Percentiles rank a stretch among this genome's conserved stretches.
phyloP scores from a whole-genome alignment of 1,284 basidiomycete genomes.

The Malassezia restricta region DNA sequence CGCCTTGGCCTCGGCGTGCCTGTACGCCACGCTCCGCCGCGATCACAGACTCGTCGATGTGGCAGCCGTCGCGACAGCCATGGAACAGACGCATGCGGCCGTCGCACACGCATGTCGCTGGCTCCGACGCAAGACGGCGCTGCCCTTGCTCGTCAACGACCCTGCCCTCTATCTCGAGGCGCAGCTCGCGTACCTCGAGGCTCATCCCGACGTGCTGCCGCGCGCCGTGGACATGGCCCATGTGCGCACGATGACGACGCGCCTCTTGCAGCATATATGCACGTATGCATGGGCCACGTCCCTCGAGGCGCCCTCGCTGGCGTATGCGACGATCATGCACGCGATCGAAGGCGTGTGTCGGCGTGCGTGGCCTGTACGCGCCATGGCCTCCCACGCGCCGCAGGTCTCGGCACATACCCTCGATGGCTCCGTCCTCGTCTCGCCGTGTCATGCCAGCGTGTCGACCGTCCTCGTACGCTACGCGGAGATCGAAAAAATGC shows the following conservation, averaged over 20 bases:
- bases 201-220: background rate
- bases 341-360: slow-evolving; percentile 6
- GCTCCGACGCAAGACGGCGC: background rate
- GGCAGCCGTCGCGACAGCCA: slow-evolving; percentile 3
- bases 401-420: background rate
- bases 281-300: background rate
- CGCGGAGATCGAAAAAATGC: slow-evolving; percentile 11
- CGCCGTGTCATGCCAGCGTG: background rate
- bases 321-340: slow-evolving; percentile 14
- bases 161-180: slow-evolving; percentile 1
- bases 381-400: background rate
- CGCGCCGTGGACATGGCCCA: background rate
- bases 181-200: background rate
- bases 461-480: slow-evolving; percentile 12
- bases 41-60: slow-evolving; percentile 7
- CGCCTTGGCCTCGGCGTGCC: slow-evolving; percentile 7
- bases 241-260: background rate
- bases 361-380: background rate
- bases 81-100: background rate
- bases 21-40: slow-evolving; percentile 9
- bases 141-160: background rate
- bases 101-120: background rate
- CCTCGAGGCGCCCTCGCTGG: slow-evolving; percentile 7
- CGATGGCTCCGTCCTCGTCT: background rate
- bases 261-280: background rate